Conservation (phyloP, 2,329 filamentous ascomycete species). For the Xylaria hypoxylon region DNA sequence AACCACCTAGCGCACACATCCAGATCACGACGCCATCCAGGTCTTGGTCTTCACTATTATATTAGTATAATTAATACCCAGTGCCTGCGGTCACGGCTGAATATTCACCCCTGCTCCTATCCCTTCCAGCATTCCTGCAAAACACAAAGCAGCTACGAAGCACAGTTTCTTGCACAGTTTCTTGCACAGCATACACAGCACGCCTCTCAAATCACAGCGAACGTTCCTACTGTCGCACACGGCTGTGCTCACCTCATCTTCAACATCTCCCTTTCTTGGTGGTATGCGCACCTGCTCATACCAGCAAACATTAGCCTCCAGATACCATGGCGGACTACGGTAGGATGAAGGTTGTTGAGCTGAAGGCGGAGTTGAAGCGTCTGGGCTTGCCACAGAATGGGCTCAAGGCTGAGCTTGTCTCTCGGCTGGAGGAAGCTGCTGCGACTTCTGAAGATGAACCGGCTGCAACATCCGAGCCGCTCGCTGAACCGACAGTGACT, state of each 20-base stretch:
- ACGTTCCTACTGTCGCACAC: conserved; percentile 12
- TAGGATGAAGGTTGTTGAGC: conserved; percentile 77
- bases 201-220: background rate
- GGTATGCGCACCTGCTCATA: conserved; percentile 40
- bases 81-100: conserved; percentile 16
- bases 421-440: conserved; percentile 66
- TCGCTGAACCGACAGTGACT: conserved; percentile 36
- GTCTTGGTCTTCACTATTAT: conserved; percentile 16
- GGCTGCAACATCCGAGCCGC: conserved; percentile 33
- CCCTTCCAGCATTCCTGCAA: conserved; percentile 1
- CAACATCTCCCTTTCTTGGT: conserved; percentile 14
- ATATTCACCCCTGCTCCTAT: conserved; percentile 12
- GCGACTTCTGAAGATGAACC: conserved; percentile 47
- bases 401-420: conserved; percentile 77
- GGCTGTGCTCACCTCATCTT: background rate
- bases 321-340: conserved; percentile 64
- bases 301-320: conserved; percentile 36
- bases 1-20: conserved; percentile 6
- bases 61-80: background rate
- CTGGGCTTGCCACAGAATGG: conserved; percentile 77
- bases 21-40: conserved; percentile 1
- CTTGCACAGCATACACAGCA: background rate
- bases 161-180: background rate
- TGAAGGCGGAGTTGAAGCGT: conserved; percentile 79
- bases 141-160: background rate